phyloP scores from a whole-genome alignment of 2,329 filamentous ascomycete species.

The Huntiella decipiens region DNA sequence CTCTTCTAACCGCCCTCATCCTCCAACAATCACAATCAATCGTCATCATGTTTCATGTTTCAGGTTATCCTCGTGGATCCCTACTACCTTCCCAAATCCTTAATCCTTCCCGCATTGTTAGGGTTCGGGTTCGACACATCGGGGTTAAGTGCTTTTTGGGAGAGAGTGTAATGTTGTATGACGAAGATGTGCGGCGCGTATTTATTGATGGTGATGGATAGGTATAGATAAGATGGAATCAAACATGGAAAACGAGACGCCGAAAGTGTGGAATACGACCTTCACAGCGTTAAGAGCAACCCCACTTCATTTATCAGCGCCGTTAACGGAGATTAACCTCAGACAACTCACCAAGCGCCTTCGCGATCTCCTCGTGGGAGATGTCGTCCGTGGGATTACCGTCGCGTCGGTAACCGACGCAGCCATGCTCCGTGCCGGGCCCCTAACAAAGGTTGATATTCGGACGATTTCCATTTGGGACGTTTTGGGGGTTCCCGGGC shows the following conservation, averaged over 20 bases:
- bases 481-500: conserved; percentile 1
- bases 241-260: conserved; percentile 10
- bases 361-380: conserved; percentile 36
- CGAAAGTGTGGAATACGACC: conserved; percentile 36
- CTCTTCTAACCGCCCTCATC: too few relatives aligned
- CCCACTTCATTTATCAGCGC: conserved; percentile 23
- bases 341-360: conserved; percentile 27
- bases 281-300: conserved; percentile 38
- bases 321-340: conserved; percentile 22
- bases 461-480: conserved; percentile 22
- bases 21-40: too few relatives aligned
- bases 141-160: too few relatives aligned
- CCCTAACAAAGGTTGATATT: conserved; percentile 28
- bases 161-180: too few relatives aligned
- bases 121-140: too few relatives aligned
- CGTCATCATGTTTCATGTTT: too few relatives aligned
- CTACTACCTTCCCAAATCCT: too few relatives aligned
- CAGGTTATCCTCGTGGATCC: too few relatives aligned
- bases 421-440: conserved; percentile 21
- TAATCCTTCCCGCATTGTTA: too few relatives aligned
- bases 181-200: too few relatives aligned
- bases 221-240: not conserved
- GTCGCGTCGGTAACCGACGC: conserved; percentile 25
- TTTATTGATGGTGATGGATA: not conserved
- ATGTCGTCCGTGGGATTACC: conserved; percentile 41